Evolutionary conservation across 192 early-diverging fungal genomes (phyloP).

Genomic region (Backusella australiensis): DNA sequence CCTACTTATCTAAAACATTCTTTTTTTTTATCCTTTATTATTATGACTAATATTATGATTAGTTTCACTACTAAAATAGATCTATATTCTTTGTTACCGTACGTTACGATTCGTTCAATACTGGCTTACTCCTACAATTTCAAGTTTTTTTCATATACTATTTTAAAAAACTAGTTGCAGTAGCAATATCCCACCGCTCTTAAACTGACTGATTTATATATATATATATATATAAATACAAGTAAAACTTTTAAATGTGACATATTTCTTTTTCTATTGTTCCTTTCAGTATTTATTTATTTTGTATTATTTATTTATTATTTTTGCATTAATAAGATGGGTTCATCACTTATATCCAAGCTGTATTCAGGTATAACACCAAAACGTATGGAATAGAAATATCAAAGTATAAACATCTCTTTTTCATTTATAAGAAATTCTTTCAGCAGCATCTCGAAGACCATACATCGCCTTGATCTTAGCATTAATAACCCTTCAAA

Average conservation of each 20-base stretch:
- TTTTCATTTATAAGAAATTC: background rate
- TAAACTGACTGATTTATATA: background rate
- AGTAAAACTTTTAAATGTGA: background rate
- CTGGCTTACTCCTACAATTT: background rate
- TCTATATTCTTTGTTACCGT: too few relatives aligned
- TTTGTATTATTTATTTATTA: background rate
- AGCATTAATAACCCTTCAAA: background rate
- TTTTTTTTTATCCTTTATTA: too few relatives aligned
- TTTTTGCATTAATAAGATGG: background rate
- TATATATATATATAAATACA: background rate
- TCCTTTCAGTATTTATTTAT: background rate
- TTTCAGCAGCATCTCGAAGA: background rate
- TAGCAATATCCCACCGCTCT: background rate
- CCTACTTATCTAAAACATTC: too few relatives aligned
- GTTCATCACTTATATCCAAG: background rate
- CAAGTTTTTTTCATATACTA: background rate
- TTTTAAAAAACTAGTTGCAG: background rate
- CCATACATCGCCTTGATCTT: background rate
- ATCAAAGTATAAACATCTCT: too few relatives aligned
- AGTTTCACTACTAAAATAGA: too few relatives aligned
- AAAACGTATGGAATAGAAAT: background rate
- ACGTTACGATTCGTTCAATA: background rate
- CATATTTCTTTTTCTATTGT: background rate
- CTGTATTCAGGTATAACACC: background rate
- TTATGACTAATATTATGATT: too few relatives aligned